Percentiles rank a stretch among this genome's conserved stretches.
Evolutionary conservation across 2,329 filamentous ascomycete species (phyloP).

Genomic region (Hymenoscyphus infarciens): DNA sequence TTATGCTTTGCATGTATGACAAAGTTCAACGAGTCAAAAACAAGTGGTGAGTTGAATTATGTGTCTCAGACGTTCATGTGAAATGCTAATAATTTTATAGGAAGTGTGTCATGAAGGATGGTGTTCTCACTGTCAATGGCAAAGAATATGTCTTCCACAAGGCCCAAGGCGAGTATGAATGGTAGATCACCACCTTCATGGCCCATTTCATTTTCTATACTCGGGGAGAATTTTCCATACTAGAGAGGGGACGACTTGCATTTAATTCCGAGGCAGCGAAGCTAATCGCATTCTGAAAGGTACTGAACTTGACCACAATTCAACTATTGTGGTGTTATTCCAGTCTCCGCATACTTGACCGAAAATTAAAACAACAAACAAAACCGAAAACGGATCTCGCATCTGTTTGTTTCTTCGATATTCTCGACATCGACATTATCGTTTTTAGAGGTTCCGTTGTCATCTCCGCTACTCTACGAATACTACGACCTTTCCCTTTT

Average conservation of each 20-base stretch:
- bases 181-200: constrained; percentile 53
- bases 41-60: constrained; percentile 64
- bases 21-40: constrained; percentile 99
- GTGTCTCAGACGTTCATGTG: not conserved
- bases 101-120: constrained; percentile 98
- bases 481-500: not conserved
- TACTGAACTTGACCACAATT: not conserved
- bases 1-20: constrained; percentile 99
- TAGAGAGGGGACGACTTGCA: not conserved
- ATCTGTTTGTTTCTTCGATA: not conserved
- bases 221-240: not conserved
- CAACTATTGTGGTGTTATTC: not conserved
- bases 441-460: not conserved
- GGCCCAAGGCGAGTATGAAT: constrained; percentile 95
- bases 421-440: not conserved
- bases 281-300: not conserved
- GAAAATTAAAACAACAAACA: not conserved
- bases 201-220: not conserved
- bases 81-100: constrained; percentile 41
- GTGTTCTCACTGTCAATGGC: constrained; percentile 86
- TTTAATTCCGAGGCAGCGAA: not conserved
- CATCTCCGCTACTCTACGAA: not conserved
- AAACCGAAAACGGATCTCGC: not conserved
- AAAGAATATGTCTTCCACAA: constrained; percentile 99
- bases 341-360: not conserved